Evolutionary conservation across 345 rosid species (phyloP).

Genomic region (Linum trigynum): DNA sequence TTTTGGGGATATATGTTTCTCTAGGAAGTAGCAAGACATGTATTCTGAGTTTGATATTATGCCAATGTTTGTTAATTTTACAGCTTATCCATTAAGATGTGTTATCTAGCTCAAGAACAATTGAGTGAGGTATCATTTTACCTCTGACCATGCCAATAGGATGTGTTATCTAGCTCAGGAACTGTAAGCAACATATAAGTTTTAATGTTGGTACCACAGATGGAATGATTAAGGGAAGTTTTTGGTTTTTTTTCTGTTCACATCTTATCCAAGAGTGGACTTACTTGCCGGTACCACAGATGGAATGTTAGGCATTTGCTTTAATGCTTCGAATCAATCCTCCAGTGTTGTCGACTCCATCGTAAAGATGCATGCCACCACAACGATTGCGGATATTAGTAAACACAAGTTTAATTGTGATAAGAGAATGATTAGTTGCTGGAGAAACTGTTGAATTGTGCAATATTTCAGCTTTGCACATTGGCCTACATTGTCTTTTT

Average conservation of each 20-base stretch:
- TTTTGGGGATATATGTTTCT: no score
- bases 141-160: conserved; percentile 4
- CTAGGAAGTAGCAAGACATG: no score
- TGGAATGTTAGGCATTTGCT: background rate
- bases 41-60: no score
- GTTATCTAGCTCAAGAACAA: no score
- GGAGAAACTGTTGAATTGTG: no score
- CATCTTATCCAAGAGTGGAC: conserved; percentile 1
- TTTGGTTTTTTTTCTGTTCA: background rate
- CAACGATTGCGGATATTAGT: background rate
- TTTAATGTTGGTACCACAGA: conserved; percentile 7
- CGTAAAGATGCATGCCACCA: background rate
- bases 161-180: conserved; percentile 10
- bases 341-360: background rate
- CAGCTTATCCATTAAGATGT: no score
- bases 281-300: background rate
- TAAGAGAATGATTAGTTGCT: background rate
- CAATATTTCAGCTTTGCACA: no score
- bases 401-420: background rate
- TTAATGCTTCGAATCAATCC: background rate
- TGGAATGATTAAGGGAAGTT: background rate
- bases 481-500: no score
- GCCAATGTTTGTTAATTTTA: no score
- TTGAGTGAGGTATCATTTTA: background rate
- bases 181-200: conserved; percentile 4